Base-by-base conservation (phyloP, 1,284 basidiomycete genomes). In the Pholiota adiposa region DNA sequence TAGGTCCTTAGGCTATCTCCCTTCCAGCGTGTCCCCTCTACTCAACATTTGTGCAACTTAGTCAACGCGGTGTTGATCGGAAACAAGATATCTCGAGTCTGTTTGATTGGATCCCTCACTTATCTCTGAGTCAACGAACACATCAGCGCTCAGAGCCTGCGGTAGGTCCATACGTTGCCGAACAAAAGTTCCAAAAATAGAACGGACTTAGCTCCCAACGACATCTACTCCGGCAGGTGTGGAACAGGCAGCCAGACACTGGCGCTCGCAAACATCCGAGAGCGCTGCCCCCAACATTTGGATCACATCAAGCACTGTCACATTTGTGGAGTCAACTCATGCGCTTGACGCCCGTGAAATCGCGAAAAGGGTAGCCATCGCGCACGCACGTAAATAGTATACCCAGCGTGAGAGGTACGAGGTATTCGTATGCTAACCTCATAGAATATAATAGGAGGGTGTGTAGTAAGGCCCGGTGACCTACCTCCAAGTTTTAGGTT, bases 201-300 rank as follows among this genome's bases (percentile, higher is more conserved):
- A 7, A 19, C 29, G 18, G 31, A 31, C 18, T 18, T 33, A 33
- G 14, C 46, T 7, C 27, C 31, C 27, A 21, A n/a, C 41, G 43
- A 23, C 27, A 49, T 53, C 18, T 34, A 25, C 51, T 54, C 57
- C 57, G 57, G 51, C 51, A 48, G 34, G 51, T 59, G 41, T 48
- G 57, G 57, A 54, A 27, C 51, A 48, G 19, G 29, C 11, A 25
- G 29, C 27, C 16, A 41, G 18, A 11, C 16, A 16, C 14, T n/a
- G 14, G 33, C 51, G 36, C 43, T 31, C 50, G 50, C 38, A 43
- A 54, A 54, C 8, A 18, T 1, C 52, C 52, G 52, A n/a, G 11
- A n/a, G 41, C 41, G 21, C 40, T 21, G 4, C 36, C 14, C 7
- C 29, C 4, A 11, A 7, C 36, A 4, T 38, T 38, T 4, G 36